Evolutionary conservation across 2,329 filamentous ascomycete genomes (phyloP).

Genomic region (Diaporthe ilicicola): DNA sequence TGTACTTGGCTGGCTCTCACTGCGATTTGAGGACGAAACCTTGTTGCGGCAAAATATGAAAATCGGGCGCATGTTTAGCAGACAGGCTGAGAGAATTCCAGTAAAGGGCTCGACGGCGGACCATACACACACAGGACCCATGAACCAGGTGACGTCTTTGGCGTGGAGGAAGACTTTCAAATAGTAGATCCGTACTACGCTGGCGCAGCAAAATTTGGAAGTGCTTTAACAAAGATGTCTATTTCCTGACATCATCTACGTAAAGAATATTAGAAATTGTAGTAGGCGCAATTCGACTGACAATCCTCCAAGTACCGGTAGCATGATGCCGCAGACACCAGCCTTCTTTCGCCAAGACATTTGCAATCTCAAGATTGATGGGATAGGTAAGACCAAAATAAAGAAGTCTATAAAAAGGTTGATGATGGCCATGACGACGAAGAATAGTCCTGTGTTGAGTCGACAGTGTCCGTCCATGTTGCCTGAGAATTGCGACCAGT

Average conservation of each 20-base stretch:
- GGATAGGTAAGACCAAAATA: constrained; percentile 29
- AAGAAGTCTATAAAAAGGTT: constrained; percentile 29
- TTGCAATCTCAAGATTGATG: constrained; percentile 30
- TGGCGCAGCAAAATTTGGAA: not conserved
- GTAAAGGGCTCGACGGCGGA: constrained; percentile 5
- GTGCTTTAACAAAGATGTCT: not conserved
- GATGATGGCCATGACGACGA: not conserved
- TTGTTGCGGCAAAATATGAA: not conserved
- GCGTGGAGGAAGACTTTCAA: constrained; percentile 18
- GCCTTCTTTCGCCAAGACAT: constrained; percentile 31
- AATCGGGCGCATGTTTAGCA: constrained; percentile 22
- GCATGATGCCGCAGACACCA: constrained; percentile 32
- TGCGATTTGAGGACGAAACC: not conserved
- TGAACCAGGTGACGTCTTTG: constrained; percentile 28
- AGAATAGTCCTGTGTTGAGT: not conserved
- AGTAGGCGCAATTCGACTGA: not conserved
- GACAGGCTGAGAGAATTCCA: constrained; percentile 20
- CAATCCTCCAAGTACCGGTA: constrained; percentile 34
- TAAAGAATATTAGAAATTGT: not conserved
- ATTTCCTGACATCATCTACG: not conserved
- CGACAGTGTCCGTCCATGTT: not conserved
- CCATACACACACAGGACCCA: constrained; percentile 30
- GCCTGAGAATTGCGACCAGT: constrained; percentile 33
- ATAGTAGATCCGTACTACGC: not conserved
- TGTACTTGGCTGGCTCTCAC: not conserved